A percentile compares a stretch with the other conserved stretches of the same genome.
Evolutionary conservation across 345 rosid genomes (phyloP).

Genomic region (Pelargonium nanum): DNA sequence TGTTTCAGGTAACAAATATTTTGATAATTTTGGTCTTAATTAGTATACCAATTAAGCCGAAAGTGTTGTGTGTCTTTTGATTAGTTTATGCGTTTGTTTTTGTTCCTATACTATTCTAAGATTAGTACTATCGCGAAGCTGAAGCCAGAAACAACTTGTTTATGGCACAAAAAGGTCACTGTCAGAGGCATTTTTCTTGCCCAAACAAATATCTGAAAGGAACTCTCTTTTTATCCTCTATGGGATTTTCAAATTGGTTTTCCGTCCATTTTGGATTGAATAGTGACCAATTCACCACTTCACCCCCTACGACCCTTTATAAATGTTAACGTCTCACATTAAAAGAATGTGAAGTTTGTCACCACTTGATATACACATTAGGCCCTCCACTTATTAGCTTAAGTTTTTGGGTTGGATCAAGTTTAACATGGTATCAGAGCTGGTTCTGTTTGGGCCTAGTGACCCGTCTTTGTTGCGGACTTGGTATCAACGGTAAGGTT

Average conservation of each 20-base stretch:
- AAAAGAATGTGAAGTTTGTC: too few relatives aligned
- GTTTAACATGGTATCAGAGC: too few relatives aligned
- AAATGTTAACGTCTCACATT: slow-evolving; percentile 38
- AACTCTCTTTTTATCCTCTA: slow-evolving; percentile 28
- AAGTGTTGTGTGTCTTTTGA: slow-evolving; percentile 12
- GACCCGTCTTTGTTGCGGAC: slow-evolving; percentile 20
- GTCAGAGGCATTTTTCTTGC: slow-evolving; percentile 44
- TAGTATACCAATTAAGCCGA: slow-evolving; percentile 15
- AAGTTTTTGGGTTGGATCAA: too few relatives aligned
- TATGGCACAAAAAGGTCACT: slow-evolving; percentile 27
- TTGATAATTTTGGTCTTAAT: not conserved
- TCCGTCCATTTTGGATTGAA: slow-evolving; percentile 15
- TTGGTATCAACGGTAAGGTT: slow-evolving; percentile 79
- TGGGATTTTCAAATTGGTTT: not conserved
- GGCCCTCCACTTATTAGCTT: too few relatives aligned
- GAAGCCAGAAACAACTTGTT: slow-evolving; percentile 20
- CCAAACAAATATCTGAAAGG: slow-evolving; percentile 47
- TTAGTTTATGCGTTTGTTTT: slow-evolving; percentile 4
- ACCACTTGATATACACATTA: too few relatives aligned
- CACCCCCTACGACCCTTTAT: slow-evolving; percentile 40
- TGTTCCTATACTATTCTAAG: slow-evolving; percentile 12
- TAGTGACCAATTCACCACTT: slow-evolving; percentile 21
- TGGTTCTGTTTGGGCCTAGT: not conserved
- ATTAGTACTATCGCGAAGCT: slow-evolving; percentile 6
- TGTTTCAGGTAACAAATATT: not conserved